Base-by-base conservation (phyloP, 768 basidiomycete species). In the Boletellus ananiceps region DNA sequence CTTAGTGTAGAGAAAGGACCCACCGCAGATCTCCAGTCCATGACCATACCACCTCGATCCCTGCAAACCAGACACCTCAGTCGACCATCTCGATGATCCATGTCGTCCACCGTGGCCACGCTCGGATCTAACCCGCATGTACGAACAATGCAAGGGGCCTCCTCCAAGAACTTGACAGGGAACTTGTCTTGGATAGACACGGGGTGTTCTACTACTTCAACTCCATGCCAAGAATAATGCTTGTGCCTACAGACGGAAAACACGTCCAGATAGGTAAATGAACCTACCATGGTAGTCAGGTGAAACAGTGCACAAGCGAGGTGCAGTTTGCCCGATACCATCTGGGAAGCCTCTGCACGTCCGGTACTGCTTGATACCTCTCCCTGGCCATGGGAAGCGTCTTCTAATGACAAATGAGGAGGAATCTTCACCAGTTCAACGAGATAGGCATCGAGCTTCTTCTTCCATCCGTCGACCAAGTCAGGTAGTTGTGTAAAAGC, bases 401-500 rank as follows among this genome's bases (percentile, higher is more conserved):
- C 19, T n/a, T n/a, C n/a, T 15, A 21, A 9, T 6, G 40, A 35
- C 29, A 46, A 14, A 40, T 16, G 15, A 32, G 12, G 11, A 40
- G 53, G 49, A 8, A 47, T 50, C 12, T 42, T 21, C 9, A 56
- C 25, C 19, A 48, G 6, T 3, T 38, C 38, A 5, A 44, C 47
- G 12, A 59, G 45, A 36, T 59, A 41, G 2, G 33, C 19, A 2
- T 59, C 49, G 0, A 56, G 25, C 21, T 43, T 9, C 38, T 33
- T 23, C 12, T 13, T 51, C 58, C 58, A 59, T 15, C 39, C 41
- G 8, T 12, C 2, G 23, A 47, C 48, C 1, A 58, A 8, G 3
- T 11, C 27, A 13, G 50, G 53, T 5, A 59, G 34, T 14, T 55
- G 47, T 25, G 35, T 18, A 25, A 59, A 59, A 3, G 47, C 58